Evolutionary conservation across 495 filamentous ascomycete genomes (phyloP), one percentile per base, ranked within the genome.

Genomic region (Tuber melanosporum): DNA sequence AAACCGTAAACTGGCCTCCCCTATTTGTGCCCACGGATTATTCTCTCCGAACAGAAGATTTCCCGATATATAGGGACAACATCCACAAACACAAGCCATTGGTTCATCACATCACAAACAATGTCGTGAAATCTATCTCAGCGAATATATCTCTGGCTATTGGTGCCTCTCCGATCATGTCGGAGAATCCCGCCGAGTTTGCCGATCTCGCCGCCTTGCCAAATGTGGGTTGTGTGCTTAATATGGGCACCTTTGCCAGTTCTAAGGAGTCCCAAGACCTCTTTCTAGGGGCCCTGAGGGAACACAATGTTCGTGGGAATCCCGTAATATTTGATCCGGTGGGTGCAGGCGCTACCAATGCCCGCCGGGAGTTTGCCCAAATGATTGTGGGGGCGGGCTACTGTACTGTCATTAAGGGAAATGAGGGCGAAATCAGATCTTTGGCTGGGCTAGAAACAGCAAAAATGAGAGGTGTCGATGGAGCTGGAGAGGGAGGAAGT

Each of bases 21-120:
- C 78, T 86, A 9, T 89, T 90, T 81, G 85, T 85, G 57, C 42
- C 70, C 71, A 22, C 47, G 36, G 72, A 66, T 42, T 76, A 73
- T 19, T 41, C 72, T 17, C 9, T 36, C 12, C 72, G 8, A 42
- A 42, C 39, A 1, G 71, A 72, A 42, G 41, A 46, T 32, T 42
- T 86, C 44, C 39, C 41, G 17, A 72, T 43, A 20, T 42, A 36
- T 74, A 17, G 57, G 26, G 57, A 66, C 71, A 87, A 87, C 32
- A 86, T 97, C 71, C 87, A 87, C 0, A 79, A 85, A 17, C 86
- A 83, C 22, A 91, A 89, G 70, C 95, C 95, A 0, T 87, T 99
- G 15, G 93, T 92, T 14, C 95, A 98, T 85, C 97, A 97, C 84
- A 98, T 98, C 91, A 98, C 96, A 70, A 98, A 98, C 84, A 77